Conservation (phyloP, 78 protist species). For the Polysphondylium violaceum region DNA sequence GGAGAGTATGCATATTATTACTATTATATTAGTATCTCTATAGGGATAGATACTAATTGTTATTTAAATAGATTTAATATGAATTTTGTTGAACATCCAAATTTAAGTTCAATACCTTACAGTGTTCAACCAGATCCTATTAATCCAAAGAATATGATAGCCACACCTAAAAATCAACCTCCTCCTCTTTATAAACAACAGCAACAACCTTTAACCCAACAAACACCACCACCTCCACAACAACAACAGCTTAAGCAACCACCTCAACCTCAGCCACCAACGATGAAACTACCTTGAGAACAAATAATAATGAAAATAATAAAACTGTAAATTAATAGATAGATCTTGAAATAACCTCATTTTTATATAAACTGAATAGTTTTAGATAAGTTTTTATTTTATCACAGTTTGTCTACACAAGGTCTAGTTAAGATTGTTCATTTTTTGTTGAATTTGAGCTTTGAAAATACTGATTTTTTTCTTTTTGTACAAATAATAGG, state of each 20-base stretch:
- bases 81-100: conserved; percentile 58
- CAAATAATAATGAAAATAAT: neutral
- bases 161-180: conserved; percentile 8
- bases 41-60: neutral
- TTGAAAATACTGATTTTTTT: too few relatives aligned
- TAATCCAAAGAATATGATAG: conserved; percentile 24
- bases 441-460: too few relatives aligned
- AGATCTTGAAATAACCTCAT: neutral
- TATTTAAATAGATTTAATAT: conserved; percentile 19
- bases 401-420: too few relatives aligned
- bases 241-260: conserved; percentile 17
- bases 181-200: neutral
- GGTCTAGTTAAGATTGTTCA: too few relatives aligned
- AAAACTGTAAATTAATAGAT: neutral
- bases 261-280: neutral
- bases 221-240: conserved; percentile 3
- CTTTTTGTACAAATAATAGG: neutral
- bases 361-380: too few relatives aligned
- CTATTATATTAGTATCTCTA: neutral
- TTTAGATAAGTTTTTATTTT: too few relatives aligned
- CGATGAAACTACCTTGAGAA: neutral
- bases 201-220: neutral
- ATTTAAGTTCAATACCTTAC: conserved; percentile 41
- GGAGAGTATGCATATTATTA: conserved; percentile 22
- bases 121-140: conserved; percentile 26